Conservation (phyloP, 495 filamentous ascomycete species). For the Talaromyces nanjingensis region DNA sequence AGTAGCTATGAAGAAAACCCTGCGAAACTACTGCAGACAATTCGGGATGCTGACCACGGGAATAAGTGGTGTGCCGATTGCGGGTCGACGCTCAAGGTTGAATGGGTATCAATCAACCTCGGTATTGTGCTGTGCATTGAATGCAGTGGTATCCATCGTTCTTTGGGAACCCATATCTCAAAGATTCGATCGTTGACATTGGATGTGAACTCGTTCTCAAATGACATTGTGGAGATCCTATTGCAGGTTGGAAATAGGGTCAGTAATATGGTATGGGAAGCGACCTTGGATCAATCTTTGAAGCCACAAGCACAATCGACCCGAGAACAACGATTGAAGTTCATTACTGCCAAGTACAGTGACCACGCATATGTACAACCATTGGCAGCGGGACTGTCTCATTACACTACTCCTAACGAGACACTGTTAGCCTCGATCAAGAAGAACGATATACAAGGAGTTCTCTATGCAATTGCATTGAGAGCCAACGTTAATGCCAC, state of each 20-base stretch:
- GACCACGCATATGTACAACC: conserved; percentile 74
- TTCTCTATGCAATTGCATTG: conserved; percentile 84
- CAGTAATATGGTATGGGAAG: conserved; percentile 96
- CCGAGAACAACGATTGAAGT: conserved; percentile 81
- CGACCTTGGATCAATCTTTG: conserved; percentile 60
- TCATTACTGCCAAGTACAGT: conserved; percentile 93
- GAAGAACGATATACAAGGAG: conserved; percentile 84
- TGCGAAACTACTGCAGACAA: conserved; percentile 72
- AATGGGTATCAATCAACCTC: conserved; percentile 98
- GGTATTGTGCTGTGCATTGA: conserved; percentile 97
- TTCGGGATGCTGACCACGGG: conserved; percentile 85
- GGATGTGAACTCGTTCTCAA: conserved; percentile 91
- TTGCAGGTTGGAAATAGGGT: conserved; percentile 87
- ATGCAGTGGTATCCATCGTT: conserved; percentile 95
- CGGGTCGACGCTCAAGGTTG: conserved; percentile 81
- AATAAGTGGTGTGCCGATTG: conserved; percentile 97
- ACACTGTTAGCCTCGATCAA: conserved; percentile 90
- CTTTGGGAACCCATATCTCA: conserved; percentile 93
- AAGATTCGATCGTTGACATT: conserved; percentile 94
- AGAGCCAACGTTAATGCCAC: conserved; percentile 79
- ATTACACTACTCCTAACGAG: conserved; percentile 77
- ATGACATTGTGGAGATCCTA: conserved; percentile 92
- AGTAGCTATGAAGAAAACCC: conserved; percentile 74
- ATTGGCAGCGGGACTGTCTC: conserved; percentile 66
- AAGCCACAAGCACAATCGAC: conserved; percentile 73